phyloP scores from a whole-genome alignment of 2,329 filamentous ascomycete genomes.

The Fusarium anguioides region DNA sequence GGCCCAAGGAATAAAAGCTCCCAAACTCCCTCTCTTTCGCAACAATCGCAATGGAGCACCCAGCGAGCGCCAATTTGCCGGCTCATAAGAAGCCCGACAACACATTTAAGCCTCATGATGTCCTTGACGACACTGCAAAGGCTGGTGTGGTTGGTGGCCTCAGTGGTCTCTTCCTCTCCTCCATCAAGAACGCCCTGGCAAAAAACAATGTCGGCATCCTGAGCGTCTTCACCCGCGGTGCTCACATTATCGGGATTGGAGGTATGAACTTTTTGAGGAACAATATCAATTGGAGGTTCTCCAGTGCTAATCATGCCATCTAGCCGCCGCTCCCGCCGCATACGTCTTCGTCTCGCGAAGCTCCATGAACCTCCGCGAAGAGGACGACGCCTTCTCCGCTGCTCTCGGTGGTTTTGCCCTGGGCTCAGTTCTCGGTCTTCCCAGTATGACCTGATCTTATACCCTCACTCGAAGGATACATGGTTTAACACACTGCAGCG shows the following conservation, averaged over 20 bases:
- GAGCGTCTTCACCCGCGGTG: slow-evolving; percentile 83
- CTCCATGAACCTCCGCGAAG: slow-evolving; percentile 85
- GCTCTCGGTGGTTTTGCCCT: slow-evolving; percentile 80
- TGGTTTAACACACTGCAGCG: slow-evolving; percentile 45
- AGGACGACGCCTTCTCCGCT: slow-evolving; percentile 81
- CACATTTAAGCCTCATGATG: slow-evolving; percentile 78
- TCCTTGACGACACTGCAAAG: slow-evolving; percentile 73
- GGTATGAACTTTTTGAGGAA: slow-evolving; percentile 43
- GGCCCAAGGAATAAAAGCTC: slow-evolving; percentile 45
- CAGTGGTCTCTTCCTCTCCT: slow-evolving; percentile 77
- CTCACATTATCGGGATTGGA: slow-evolving; percentile 72
- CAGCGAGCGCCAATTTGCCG: slow-evolving; percentile 44
- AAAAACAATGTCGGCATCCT: slow-evolving; percentile 84
- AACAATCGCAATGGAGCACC: slow-evolving; percentile 50
- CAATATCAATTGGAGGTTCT: slow-evolving; percentile 32
- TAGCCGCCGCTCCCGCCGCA: slow-evolving; percentile 69
- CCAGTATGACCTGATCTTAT: slow-evolving; percentile 74
- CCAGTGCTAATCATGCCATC: slow-evolving; percentile 53
- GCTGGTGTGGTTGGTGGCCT: slow-evolving; percentile 72
- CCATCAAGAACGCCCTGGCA: slow-evolving; percentile 86
- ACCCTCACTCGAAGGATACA: slow-evolving; percentile 1
- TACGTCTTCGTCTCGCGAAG: slow-evolving; percentile 83
- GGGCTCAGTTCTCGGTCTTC: slow-evolving; percentile 77
- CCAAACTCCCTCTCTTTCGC: slow-evolving; percentile 20
- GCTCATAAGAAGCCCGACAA: slow-evolving; percentile 40